Base-by-base conservation (phyloP, 768 basidiomycete species). In the Coprinopsis sp. region DNA sequence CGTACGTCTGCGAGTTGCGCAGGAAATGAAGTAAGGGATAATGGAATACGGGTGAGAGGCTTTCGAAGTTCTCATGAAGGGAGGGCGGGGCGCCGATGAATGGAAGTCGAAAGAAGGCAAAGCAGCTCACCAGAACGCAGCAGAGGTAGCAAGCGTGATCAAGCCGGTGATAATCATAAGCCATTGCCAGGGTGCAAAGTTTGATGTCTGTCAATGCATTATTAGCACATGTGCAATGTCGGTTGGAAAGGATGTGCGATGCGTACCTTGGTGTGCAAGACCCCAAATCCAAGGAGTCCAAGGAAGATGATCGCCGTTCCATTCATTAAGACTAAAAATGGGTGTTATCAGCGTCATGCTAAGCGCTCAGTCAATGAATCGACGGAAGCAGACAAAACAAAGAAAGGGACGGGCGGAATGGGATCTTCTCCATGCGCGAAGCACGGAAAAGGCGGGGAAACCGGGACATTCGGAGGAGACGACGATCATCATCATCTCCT, bases 151-250 rank as follows among this genome's bases (percentile, higher is more conserved):
- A 19, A 87, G 57, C 0, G 85, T 86, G 3, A 85, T 57, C 1
- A 61, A 50, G 10, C 84, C 85, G 4, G 83, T 81, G 33, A 87
- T 83, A 49, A 84, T 66, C 81, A 87, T 84, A 18, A 87, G 68
- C 84, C 86, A 87, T 69, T 86, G 83, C 84, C 85, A 87, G 0
- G 84, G 84, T 47, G 78, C 77, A 40, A 87, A 81, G 2, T 64
- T 58, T 11, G 49, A 42, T 0, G 81, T 81, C 25, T 73, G 63
- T 50, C 84, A 84, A 39, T 86, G 16, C 1, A 16, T 12, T 19
- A 10, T 6, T n/a, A 33, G 29, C 5, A 4, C 11, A 44, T 8
- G 19, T 44, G 3, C n/a, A 5, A 22, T 18, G 24, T 21, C 19
- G 13, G 22, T 6, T 3, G 23, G 10, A 19, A n/a, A 14, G 31